phyloP scores from a whole-genome alignment of 2,329 filamentous ascomycete genomes.

The Penicillium sp. region DNA sequence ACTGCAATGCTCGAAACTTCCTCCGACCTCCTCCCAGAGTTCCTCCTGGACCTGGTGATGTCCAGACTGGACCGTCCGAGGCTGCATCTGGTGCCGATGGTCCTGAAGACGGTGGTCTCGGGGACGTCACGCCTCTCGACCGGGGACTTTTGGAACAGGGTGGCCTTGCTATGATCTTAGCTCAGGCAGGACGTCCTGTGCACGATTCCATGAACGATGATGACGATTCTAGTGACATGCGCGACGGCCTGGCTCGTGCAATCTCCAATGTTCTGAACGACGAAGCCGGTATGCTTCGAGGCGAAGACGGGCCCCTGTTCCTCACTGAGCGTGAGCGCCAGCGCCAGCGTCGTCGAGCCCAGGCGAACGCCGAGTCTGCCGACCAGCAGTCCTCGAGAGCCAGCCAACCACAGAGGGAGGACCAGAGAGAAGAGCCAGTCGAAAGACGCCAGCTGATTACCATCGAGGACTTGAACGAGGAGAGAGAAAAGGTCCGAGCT shows the following conservation, averaged over 20 bases:
- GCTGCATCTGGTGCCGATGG: conserved; percentile 35
- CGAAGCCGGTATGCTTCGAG: conserved; percentile 31
- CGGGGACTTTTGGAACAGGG: conserved; percentile 34
- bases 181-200: conserved; percentile 34
- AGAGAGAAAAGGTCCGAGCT: conserved; percentile 71
- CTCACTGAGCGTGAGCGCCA: conserved; percentile 16
- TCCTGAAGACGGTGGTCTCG: conserved; percentile 33
- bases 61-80: conserved; percentile 38
- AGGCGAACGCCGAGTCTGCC: conserved; percentile 27
- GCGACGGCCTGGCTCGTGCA: conserved; percentile 47
- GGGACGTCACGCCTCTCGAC: conserved; percentile 35
- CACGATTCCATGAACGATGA: conserved; percentile 31
- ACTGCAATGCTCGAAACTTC: conserved; percentile 68
- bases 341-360: conserved; percentile 18
- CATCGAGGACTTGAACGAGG: conserved; percentile 77
- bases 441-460: conserved; percentile 51
- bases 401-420: conserved; percentile 21
- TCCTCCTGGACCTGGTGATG: conserved; percentile 67
- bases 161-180: conserved; percentile 41
- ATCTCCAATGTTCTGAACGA: conserved; percentile 48
- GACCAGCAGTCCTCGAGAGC: conserved; percentile 1
- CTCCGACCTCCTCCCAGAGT: conserved; percentile 65
- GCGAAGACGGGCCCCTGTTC: conserved; percentile 31
- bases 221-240: conserved; percentile 30
- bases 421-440: conserved; percentile 15